phyloP scores from a whole-genome alignment of 176 grass and related monocot genomes.

The Phragmites australis region DNA sequence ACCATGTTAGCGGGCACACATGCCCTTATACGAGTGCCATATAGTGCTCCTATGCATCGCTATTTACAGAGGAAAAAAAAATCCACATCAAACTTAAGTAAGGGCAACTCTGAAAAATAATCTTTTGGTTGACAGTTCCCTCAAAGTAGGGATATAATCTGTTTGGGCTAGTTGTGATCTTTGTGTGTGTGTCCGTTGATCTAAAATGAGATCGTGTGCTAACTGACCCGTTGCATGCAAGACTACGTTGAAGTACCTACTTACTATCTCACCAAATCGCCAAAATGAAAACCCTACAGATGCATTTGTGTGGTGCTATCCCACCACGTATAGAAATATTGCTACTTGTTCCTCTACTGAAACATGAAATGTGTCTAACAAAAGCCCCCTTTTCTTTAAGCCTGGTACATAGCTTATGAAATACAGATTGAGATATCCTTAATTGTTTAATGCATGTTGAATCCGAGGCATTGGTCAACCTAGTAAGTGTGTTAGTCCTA shows the following conservation, averaged over 20 bases:
- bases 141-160: not conserved
- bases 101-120: not conserved
- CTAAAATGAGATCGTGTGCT: not conserved
- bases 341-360: constrained; percentile 34
- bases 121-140: not conserved
- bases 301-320: not conserved
- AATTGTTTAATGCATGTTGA: not conserved
- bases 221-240: not conserved
- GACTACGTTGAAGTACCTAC: not conserved
- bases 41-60: not conserved
- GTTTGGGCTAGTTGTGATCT: not conserved
- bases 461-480: not conserved
- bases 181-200: not conserved
- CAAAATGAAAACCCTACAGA: not conserved
- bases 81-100: not conserved
- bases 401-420: not conserved
- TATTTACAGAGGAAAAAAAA: not conserved
- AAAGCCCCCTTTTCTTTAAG: not conserved
- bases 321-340: not conserved
- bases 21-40: not conserved
- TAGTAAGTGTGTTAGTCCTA: not conserved
- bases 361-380: constrained; percentile 18
- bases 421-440: not conserved
- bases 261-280: not conserved
- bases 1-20: not conserved